phyloP scores from a whole-genome alignment of 768 basidiomycete genomes.

The Paxillus involutus region DNA sequence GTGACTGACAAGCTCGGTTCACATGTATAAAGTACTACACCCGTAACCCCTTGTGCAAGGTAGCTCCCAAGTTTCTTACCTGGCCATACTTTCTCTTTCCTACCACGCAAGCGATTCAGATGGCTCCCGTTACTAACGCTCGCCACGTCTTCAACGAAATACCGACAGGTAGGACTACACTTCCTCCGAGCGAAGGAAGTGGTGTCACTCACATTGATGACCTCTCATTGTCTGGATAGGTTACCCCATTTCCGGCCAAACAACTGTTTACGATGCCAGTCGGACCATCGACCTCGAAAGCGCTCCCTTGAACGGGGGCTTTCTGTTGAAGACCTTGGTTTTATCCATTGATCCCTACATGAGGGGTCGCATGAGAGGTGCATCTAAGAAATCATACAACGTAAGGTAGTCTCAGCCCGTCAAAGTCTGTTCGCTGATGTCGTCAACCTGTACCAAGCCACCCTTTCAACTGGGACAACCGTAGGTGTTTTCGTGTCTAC shows the following conservation, averaged over 20 bases:
- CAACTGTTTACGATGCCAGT: conserved; percentile 43
- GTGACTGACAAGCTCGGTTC: no score
- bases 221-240: conserved; percentile 12
- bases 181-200: no score
- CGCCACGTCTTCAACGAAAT: conserved; percentile 38
- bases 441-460: neutral
- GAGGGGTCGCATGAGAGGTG: conserved; percentile 38
- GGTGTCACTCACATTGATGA: no score
- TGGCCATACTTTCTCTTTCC: no score
- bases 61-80: no score
- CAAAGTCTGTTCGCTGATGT: neutral
- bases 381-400: conserved; percentile 3
- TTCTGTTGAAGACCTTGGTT: conserved; percentile 51
- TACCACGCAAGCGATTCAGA: neutral
- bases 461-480: conserved; percentile 17
- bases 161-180: conserved; percentile 18
- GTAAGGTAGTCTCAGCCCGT: conserved; percentile 2
- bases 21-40: no score
- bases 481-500: neutral
- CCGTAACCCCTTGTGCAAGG: no score
- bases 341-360: conserved; percentile 49
- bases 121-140: conserved; percentile 28
- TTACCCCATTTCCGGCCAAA: conserved; percentile 43
- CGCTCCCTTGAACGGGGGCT: conserved; percentile 42
- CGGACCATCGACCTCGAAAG: conserved; percentile 51